Base-by-base conservation (phyloP, 768 basidiomycete genomes). In the Mycena filopes region DNA sequence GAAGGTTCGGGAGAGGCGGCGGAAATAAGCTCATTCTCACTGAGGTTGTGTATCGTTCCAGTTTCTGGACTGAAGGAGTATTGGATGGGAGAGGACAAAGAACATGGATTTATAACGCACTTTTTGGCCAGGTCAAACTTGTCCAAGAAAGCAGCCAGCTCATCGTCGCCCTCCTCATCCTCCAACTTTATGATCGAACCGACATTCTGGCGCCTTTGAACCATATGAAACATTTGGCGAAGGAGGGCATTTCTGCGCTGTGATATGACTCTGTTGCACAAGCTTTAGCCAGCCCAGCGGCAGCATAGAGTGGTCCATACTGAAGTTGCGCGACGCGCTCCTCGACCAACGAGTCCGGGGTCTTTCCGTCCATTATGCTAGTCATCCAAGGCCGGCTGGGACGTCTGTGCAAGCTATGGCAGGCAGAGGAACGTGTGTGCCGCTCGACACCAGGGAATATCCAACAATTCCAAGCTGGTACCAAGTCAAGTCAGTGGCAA, bases 231-330 rank as follows among this genome's bases (percentile, higher is more conserved):
- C 87, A 94, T 88, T 75, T 93, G 86, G 45, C 83, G 82, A 74
- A 94, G 83, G 51, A 93, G 83, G 56, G 80, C 87, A 88, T 91
- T 89, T 75, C 92, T 82, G 69, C 87, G 87, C 49, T 83, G 77
- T 46, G 87, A 77, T 66, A 94, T 88, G 68, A 80, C 82, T 74
- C 92, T 94, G 66, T 21, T 65, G 55, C 31, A 53, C 42, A 54
- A 59, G 53, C 64, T 53, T 63, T 33, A 53, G 55, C 43, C 25
- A 33, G 55, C 62, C 25, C 28, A 40, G 40, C 50, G 26, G 45
- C 21, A 21, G 50, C 15, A 57, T 42, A 29, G 43, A 28, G 42
- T 63, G 29, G 28, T 60, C 69, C 76, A 68, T 71, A 84, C 84
- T 81, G 72, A 53, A 86, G 76, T 62, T 81, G 82, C 59, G 79